Conservation (phyloP, 768 basidiomycete species). For the Agaricus blazei region DNA sequence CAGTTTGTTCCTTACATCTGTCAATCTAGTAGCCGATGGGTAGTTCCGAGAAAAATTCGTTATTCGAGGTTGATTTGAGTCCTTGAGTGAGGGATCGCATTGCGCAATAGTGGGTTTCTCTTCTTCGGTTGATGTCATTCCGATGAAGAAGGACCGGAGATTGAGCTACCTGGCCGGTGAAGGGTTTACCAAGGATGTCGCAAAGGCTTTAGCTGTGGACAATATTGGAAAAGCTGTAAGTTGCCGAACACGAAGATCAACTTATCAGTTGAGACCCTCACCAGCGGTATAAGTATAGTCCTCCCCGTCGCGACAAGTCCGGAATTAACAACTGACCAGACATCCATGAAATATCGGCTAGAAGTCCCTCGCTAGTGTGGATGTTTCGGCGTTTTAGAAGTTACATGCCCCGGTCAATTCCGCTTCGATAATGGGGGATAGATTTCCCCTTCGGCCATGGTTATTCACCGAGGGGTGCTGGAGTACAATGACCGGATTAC, state of each 20-base stretch:
- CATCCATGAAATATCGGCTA: not conserved
- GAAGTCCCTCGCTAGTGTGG: not conserved
- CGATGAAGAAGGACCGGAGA: not conserved
- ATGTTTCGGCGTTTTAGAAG: not conserved
- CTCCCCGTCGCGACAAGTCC: not conserved
- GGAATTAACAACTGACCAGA: not conserved
- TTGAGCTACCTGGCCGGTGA: not conserved
- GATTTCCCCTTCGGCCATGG: not conserved
- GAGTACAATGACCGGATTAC: not conserved
- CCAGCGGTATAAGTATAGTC: not conserved
- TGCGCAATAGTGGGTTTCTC: not conserved
- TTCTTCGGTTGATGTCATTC: not conserved
- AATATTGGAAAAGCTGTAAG: slow-evolving; percentile 1
- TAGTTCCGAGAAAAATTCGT: not conserved
- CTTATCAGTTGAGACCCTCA: not conserved
- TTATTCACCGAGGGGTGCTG: not conserved
- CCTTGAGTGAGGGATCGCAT: not conserved
- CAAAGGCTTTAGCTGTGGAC: not conserved
- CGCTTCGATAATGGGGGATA: not conserved
- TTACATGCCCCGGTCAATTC: not conserved
- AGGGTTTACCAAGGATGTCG: not conserved
- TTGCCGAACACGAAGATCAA: not conserved
- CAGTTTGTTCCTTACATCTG: not conserved
- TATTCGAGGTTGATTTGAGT: not conserved
- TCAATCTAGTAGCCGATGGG: not conserved